Conservation (phyloP, 169 alveolate genomes). For the Cyclospora cayetanensis region DNA sequence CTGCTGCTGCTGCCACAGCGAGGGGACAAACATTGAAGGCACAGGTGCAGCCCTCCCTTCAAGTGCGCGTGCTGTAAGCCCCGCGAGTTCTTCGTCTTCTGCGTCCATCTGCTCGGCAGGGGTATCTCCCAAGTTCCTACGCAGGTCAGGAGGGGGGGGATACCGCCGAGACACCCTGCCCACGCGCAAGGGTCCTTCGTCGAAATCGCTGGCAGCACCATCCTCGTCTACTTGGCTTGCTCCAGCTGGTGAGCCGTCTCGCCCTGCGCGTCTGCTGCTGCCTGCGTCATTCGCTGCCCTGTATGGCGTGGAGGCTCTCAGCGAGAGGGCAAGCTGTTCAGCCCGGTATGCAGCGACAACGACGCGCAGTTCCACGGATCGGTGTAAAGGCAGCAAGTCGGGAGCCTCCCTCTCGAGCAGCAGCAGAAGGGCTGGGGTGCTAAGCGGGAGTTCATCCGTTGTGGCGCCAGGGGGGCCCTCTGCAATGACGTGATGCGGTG, state of each 20-base stretch:
- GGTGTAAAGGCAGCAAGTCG: conserved; percentile 5
- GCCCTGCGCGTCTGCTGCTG: background rate
- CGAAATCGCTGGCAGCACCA: background rate
- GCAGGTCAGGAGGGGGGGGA: background rate
- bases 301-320: background rate
- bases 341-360: background rate
- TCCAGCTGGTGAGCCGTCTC: background rate
- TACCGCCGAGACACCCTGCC: background rate
- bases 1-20: background rate
- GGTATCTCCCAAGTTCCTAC: background rate
- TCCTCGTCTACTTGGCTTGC: background rate
- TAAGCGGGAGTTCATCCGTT: background rate
- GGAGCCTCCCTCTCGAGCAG: background rate
- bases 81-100: background rate
- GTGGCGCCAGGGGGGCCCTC: background rate
- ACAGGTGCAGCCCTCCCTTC: background rate
- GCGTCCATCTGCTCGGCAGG: conserved; percentile 20
- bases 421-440: background rate
- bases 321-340: background rate
- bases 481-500: background rate
- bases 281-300: background rate
- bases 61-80: background rate
- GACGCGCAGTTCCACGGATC: background rate
- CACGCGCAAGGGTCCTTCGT: background rate
- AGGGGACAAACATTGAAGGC: no score